These are phyloP conservation scores for Yamadazyma sp. DNA, from an alignment of 805 yeast genomes.

Conservation along the genomic window DNA sequence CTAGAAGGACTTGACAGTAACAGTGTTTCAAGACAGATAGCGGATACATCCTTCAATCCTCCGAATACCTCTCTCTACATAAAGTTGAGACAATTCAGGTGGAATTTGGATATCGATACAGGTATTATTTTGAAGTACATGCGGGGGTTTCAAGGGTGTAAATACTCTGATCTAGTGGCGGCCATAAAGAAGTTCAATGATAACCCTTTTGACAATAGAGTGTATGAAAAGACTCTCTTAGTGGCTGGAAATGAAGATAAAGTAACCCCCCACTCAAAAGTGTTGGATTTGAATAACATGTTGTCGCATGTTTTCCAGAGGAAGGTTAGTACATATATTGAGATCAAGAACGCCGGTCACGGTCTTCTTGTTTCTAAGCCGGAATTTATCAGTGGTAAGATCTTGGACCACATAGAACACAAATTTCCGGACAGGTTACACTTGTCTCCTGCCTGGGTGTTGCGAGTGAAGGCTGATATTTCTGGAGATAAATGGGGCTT, in stretches of 20 bases:
- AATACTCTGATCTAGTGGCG: conserved; percentile 41
- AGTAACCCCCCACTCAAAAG: conserved; percentile 49
- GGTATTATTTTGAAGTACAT: conserved; percentile 53
- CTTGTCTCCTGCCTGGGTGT: conserved; percentile 70
- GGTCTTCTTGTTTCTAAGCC: conserved; percentile 63
- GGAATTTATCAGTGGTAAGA: conserved; percentile 58
- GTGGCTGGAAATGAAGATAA: conserved; percentile 60
- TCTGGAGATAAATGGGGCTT: conserved; percentile 78
- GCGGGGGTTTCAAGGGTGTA: conserved; percentile 47
- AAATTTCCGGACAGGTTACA: conserved; percentile 49
- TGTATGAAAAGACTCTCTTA: conserved; percentile 48
- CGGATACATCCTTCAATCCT: conserved; percentile 15
- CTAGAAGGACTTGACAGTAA: conserved; percentile 58
- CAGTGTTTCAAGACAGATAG: conserved; percentile 60
- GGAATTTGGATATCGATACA: conserved; percentile 68
- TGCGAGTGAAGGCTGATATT: conserved; percentile 58
- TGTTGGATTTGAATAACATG: conserved; percentile 29
- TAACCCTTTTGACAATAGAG: conserved; percentile 27
- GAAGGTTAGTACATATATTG: conserved; percentile 32
- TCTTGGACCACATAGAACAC: conserved; percentile 55
- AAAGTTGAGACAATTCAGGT: conserved; percentile 59
- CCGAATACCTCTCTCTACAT: conserved; percentile 27
- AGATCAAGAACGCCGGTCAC: conserved; percentile 59
- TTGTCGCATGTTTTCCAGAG: conserved; percentile 23
- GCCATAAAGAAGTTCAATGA: conserved; percentile 39